These are phyloP conservation scores for Russula dissimulans DNA, from an alignment of 768 basidiomycete genomes.

Conservation along the genomic window DNA sequence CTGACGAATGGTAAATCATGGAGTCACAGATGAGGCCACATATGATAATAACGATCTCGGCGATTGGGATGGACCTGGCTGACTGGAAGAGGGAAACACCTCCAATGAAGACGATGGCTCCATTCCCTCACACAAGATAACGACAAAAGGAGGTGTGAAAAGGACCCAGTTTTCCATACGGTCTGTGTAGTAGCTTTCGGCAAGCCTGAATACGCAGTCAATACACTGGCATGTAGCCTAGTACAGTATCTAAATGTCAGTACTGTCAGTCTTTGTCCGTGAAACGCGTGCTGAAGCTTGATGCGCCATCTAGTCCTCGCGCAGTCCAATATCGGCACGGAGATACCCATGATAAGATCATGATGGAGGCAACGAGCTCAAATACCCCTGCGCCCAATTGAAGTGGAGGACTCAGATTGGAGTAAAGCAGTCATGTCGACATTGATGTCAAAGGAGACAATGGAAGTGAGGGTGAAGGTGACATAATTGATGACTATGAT, in stretches of 20 bases:
- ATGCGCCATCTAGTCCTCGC: conserved; percentile 89
- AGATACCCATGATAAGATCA: conserved; percentile 90
- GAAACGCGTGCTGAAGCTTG: conserved; percentile 77
- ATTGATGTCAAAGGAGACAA: too few relatives aligned
- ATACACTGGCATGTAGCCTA: too few relatives aligned
- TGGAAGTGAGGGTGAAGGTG: too few relatives aligned
- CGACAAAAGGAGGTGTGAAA: conserved; percentile 83
- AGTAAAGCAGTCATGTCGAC: conserved; percentile 27
- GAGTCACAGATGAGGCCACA: conserved; percentile 67
- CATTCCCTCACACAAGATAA: conserved; percentile 88
- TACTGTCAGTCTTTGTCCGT: conserved; percentile 31
- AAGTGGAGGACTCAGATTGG: too few relatives aligned
- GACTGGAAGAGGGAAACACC: conserved; percentile 82
- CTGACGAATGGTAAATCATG: conserved; percentile 72
- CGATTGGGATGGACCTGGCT: conserved; percentile 81
- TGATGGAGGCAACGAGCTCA: conserved; percentile 51
- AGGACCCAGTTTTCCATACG: conserved; percentile 45
- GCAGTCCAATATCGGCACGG: conserved; percentile 92
- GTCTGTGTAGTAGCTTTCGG: conserved; percentile 38
- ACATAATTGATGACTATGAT: too few relatives aligned
- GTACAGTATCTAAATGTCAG: background rate
- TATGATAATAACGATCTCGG: conserved; percentile 77
- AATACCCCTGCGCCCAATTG: too few relatives aligned
- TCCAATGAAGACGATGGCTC: conserved; percentile 93
- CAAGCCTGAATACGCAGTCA: background rate